Percentiles rank a stretch among this genome's conserved stretches.
Evolutionary conservation across 1,284 basidiomycete genomes (phyloP).

Genomic region (Naganishia sp.): DNA sequence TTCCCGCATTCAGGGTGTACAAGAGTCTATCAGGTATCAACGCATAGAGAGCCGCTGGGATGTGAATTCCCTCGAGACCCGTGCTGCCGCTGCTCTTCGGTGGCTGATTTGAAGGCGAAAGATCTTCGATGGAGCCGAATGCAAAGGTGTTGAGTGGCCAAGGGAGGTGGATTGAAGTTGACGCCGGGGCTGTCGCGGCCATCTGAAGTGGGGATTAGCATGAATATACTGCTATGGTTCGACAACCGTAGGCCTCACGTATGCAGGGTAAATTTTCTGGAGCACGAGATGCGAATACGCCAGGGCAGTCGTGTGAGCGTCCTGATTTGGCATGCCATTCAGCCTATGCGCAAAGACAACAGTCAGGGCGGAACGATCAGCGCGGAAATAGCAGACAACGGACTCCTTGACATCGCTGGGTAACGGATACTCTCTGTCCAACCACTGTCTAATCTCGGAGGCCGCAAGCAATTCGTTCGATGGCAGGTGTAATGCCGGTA

Average conservation of each 20-base stretch:
- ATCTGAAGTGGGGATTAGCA: background rate
- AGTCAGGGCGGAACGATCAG: background rate
- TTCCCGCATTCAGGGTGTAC: conserved; percentile 18
- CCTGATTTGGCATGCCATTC: conserved; percentile 33
- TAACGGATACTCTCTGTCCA: conserved; percentile 31
- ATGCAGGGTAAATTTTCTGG: conserved; percentile 32
- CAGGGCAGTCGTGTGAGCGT: conserved; percentile 31
- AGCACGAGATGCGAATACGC: conserved; percentile 33
- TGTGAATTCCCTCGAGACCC: conserved; percentile 6
- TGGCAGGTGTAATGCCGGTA: conserved; percentile 26
- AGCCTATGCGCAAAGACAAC: conserved; percentile 7
- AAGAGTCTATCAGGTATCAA: conserved; percentile 9
- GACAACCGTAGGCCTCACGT: conserved; percentile 8
- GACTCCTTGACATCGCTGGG: conserved; percentile 24
- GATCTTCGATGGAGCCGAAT: conserved; percentile 23
- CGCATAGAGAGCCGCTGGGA: background rate
- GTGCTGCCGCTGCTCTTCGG: background rate
- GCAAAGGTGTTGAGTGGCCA: conserved; percentile 23
- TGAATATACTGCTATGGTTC: background rate
- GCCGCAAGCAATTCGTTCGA: conserved; percentile 14
- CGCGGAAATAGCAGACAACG: background rate
- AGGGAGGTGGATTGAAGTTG: conserved; percentile 22
- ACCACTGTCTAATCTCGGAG: conserved; percentile 30
- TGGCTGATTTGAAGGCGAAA: background rate
- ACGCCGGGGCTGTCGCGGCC: conserved; percentile 4